A percentile compares a stretch with the other conserved stretches of the same genome.
These are phyloP conservation scores for Pseudogymnoascus sp. DNA, from an alignment of 2,329 filamentous ascomycete genomes.

Conservation along the genomic window DNA sequence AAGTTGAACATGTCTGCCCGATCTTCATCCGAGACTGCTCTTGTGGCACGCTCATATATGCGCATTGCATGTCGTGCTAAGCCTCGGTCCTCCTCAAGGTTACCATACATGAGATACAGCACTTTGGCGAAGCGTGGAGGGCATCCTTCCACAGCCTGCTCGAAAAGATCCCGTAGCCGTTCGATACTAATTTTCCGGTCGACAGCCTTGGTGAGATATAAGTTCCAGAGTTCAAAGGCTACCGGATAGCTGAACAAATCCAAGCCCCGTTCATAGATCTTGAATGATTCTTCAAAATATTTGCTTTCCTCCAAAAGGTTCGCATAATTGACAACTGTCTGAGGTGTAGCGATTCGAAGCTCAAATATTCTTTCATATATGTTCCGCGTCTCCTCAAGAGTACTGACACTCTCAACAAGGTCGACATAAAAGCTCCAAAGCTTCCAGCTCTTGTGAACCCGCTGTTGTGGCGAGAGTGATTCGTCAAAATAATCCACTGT, in stretches of 20 bases:
- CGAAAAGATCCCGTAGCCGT: conserved; percentile 86
- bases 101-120: conserved; percentile 96
- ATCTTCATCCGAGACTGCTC: conserved; percentile 91
- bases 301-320: conserved; percentile 90
- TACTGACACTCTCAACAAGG: conserved; percentile 87
- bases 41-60: conserved; percentile 94
- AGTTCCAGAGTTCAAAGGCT: conserved; percentile 96
- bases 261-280: conserved; percentile 89
- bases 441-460: conserved; percentile 99
- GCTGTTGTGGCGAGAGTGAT: conserved; percentile 83
- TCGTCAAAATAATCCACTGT: conserved; percentile 99
- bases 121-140: conserved; percentile 94
- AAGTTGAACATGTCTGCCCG: conserved; percentile 98
- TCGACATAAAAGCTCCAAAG: conserved; percentile 99
- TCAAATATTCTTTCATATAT: conserved; percentile 98
- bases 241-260: conserved; percentile 99
- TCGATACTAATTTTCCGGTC: conserved; percentile 95
- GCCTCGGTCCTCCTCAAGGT: conserved; percentile 90
- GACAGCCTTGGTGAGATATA: conserved; percentile 95
- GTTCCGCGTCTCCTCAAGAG: conserved; percentile 83
- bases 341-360: conserved; percentile 91
- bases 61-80: conserved; percentile 96
- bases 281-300: conserved; percentile 97
- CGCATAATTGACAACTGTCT: conserved; percentile 97
- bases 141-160: conserved; percentile 91